Base-by-base conservation (phyloP, 2,329 filamentous ascomycete species). In the Alternaria tenuissima region DNA sequence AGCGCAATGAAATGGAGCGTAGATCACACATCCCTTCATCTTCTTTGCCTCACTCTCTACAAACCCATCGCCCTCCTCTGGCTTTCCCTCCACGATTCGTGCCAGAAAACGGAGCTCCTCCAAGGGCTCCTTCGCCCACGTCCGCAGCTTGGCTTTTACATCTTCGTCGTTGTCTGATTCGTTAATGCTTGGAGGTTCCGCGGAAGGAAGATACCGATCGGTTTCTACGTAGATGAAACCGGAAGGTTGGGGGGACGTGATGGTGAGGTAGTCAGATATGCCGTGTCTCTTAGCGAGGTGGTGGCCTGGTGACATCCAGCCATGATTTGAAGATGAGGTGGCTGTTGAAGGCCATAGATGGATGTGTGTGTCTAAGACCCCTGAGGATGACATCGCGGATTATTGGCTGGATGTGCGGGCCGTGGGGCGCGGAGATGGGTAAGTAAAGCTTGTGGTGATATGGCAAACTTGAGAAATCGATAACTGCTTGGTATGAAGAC, bases 321-420 rank as follows among this genome's bases (percentile, higher is more conserved):
- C 81, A 64, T 96, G 86, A 39, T 86, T 85, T 55, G 84, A 74
- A 53, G 91, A 75, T 70, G 94, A 78, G 2, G 76, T 76, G 47
- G 81, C 91, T 54, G 86, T 85, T 46, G 82, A 79, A 44, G 92
- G 91, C 83, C 88, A 97, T 73, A 97, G 88, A 81, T 97, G 94
- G 79, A 97, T 90, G 83, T 97, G 94, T 39, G 92, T 90, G 82
- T 97, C 94, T 78, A 97, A 88, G 74, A 96, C 89, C 28, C 63
- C 64, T 41, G 59, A 64, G 4, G 67, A 63, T 14, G 72, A 44
- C 75, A 78, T 76, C 42, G 42, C 22, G 30, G 30, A 12, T 22
- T 26, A 54, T 52, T 28, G 49, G 18, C 30, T n/a, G 49, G 24
- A 7, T 52, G 7, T 9, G 41, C 32, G 48, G 53, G 41, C 28